Evolutionary conservation across 2,329 filamentous ascomycete genomes (phyloP).

Genomic region (Penicillium sp.): DNA sequence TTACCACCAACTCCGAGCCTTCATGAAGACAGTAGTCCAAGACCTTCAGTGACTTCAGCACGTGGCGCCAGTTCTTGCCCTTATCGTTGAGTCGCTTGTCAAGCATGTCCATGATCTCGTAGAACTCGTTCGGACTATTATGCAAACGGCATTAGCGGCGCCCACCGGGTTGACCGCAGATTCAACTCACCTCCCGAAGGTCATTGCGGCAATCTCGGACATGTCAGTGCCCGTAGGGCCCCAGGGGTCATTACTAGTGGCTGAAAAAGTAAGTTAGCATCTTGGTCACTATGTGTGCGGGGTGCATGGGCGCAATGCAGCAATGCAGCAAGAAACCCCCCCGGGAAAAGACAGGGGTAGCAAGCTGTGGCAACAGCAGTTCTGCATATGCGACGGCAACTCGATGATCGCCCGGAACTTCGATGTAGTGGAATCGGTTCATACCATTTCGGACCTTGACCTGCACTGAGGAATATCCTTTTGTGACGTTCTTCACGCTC

Average conservation of each 20-base stretch:
- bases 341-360: slow-evolving; percentile 2
- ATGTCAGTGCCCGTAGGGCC: slow-evolving; percentile 96
- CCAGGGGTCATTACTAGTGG: slow-evolving; percentile 98
- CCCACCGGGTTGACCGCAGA: background rate
- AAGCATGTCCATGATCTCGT: slow-evolving; percentile 99
- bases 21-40: slow-evolving; percentile 98
- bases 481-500: slow-evolving; percentile 98
- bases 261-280: slow-evolving; percentile 52
- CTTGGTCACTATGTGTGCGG: background rate
- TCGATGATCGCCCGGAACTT: background rate
- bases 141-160: slow-evolving; percentile 12
- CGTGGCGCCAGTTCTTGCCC: slow-evolving; percentile 99
- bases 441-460: slow-evolving; percentile 97
- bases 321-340: slow-evolving; percentile 5
- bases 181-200: slow-evolving; percentile 83
- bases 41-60: slow-evolving; percentile 95
- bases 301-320: slow-evolving; percentile 2
- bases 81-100: slow-evolving; percentile 99
- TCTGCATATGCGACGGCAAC: background rate
- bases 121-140: slow-evolving; percentile 86
- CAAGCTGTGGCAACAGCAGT: slow-evolving; percentile 3
- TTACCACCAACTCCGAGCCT: slow-evolving; percentile 92
- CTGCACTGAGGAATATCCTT: slow-evolving; percentile 94
- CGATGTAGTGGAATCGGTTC: slow-evolving; percentile 32
- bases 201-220: slow-evolving; percentile 97